A percentile compares a stretch with the other conserved stretches of the same genome.
phyloP scores from a whole-genome alignment of 2,329 filamentous ascomycete genomes.

The Rutstroemia sp. region DNA sequence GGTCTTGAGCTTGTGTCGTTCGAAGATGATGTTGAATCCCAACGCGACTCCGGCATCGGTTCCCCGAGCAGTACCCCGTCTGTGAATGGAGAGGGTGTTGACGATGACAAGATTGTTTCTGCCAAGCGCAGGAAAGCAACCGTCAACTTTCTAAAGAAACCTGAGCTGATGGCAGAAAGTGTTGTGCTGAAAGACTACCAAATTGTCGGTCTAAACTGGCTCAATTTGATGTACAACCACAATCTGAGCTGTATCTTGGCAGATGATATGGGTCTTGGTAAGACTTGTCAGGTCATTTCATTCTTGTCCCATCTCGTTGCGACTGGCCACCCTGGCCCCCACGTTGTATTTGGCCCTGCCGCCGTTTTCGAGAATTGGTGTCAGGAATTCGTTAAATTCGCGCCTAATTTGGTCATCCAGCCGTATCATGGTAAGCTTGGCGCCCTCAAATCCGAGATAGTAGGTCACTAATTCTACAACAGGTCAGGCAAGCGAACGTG shows the following conservation, averaged over 20 bases:
- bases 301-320: slow-evolving; percentile 80
- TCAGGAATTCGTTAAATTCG: slow-evolving; percentile 81
- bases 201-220: slow-evolving; percentile 90
- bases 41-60: slow-evolving; percentile 60
- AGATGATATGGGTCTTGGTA: slow-evolving; percentile 95
- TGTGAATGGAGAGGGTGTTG: slow-evolving; percentile 32
- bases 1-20: slow-evolving; percentile 45
- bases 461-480: slow-evolving; percentile 16
- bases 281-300: slow-evolving; percentile 93
- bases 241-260: slow-evolving; percentile 84
- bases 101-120: slow-evolving; percentile 36
- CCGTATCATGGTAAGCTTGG: slow-evolving; percentile 50
- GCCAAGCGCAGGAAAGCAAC: slow-evolving; percentile 17
- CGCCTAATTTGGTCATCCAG: slow-evolving; percentile 64
- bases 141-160: slow-evolving; percentile 43
- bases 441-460: neutral
- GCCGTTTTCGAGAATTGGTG: slow-evolving; percentile 97
- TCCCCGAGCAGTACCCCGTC: slow-evolving; percentile 43
- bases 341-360: slow-evolving; percentile 84
- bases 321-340: slow-evolving; percentile 58
- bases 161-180: slow-evolving; percentile 66
- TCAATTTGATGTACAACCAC: slow-evolving; percentile 73
- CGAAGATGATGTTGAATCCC: slow-evolving; percentile 28
- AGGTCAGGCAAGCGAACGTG: slow-evolving; percentile 60
- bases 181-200: slow-evolving; percentile 88